A percentile compares a stretch with the other conserved stretches of the same genome.
phyloP scores from a whole-genome alignment of 2,329 filamentous ascomycete species.

The Colletotrichum lindemuthianum region DNA sequence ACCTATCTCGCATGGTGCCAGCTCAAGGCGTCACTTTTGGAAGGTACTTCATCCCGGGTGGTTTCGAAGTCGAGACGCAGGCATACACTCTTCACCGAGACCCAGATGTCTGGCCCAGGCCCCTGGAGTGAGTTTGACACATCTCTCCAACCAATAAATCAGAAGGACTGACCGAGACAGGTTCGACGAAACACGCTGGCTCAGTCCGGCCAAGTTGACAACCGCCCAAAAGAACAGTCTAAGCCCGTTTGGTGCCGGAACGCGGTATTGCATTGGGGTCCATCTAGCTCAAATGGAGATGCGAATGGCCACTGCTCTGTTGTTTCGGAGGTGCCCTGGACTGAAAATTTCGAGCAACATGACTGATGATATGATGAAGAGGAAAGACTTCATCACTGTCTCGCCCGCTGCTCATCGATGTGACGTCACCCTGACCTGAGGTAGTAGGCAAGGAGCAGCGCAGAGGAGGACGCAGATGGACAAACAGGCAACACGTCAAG shows the following conservation, averaged over 20 bases:
- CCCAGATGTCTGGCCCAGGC: conserved; percentile 50
- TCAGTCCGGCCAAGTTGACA: background rate
- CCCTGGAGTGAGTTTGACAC: conserved; percentile 40
- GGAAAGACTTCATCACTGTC: conserved; percentile 45
- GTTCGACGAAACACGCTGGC: conserved; percentile 13
- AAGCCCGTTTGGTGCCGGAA: conserved; percentile 63
- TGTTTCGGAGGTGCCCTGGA: conserved; percentile 59
- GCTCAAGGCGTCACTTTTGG: conserved; percentile 49
- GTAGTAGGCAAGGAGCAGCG: too few species aligned
- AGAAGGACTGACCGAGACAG: background rate
- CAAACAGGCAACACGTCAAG: background rate
- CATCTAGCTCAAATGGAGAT: conserved; percentile 68
- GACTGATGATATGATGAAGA: conserved; percentile 48
- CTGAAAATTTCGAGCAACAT: conserved; percentile 46
- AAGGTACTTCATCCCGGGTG: conserved; percentile 51
- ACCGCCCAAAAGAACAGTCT: conserved; percentile 57
- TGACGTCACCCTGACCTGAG: background rate
- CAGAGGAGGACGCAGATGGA: too few species aligned
- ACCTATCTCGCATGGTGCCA: conserved; percentile 53
- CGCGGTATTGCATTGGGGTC: conserved; percentile 60
- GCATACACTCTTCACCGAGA: conserved; percentile 58
- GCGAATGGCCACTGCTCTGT: conserved; percentile 58
- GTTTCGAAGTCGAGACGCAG: conserved; percentile 53
- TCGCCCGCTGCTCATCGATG: background rate
- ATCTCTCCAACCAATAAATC: background rate